Percentiles rank a stretch among this genome's conserved stretches.
phyloP scores from a whole-genome alignment of 2,329 filamentous ascomycete species.

The Fusarium paranaense region DNA sequence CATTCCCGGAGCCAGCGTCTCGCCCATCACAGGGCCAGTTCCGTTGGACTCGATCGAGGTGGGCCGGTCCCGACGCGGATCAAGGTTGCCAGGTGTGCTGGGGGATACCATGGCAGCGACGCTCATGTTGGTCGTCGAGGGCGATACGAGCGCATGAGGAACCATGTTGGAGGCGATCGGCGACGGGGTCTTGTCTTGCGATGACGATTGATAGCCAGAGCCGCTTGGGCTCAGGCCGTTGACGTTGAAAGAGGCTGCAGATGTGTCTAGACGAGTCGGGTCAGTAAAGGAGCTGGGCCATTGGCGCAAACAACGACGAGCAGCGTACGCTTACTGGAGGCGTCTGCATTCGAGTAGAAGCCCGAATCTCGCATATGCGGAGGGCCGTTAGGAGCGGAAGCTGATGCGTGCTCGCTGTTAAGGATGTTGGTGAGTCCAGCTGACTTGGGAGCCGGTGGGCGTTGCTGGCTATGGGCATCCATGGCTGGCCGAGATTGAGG shows the following conservation, averaged over 20 bases:
- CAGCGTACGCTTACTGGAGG: slow-evolving; percentile 56
- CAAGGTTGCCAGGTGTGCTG: slow-evolving; percentile 58
- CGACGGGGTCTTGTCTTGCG: slow-evolving; percentile 72
- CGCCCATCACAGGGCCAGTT: slow-evolving; percentile 47
- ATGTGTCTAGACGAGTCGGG: slow-evolving; percentile 48
- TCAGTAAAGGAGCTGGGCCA: slow-evolving; percentile 31
- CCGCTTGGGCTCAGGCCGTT: slow-evolving; percentile 56
- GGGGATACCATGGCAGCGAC: slow-evolving; percentile 75
- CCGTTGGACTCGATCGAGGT: slow-evolving; percentile 51
- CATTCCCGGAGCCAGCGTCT: slow-evolving; percentile 56
- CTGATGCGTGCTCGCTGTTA: slow-evolving; percentile 50
- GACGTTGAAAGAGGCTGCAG: slow-evolving; percentile 53
- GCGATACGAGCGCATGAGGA: slow-evolving; percentile 66
- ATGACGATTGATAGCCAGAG: slow-evolving; percentile 62
- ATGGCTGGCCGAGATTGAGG: slow-evolving; percentile 32
- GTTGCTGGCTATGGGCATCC: slow-evolving; percentile 45
- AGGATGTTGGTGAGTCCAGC: slow-evolving; percentile 55
- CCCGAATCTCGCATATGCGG: slow-evolving; percentile 56
- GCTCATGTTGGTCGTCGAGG: slow-evolving; percentile 70
- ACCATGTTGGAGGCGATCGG: slow-evolving; percentile 65
- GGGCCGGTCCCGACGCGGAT: slow-evolving; percentile 58
- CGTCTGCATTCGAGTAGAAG: slow-evolving; percentile 58
- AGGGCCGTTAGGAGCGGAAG: slow-evolving; percentile 42
- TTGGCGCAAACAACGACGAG: slow-evolving; percentile 29
- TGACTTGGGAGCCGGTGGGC: slow-evolving; percentile 47